Evolutionary conservation across 192 early-diverging fungal species (phyloP), one percentile per base, ranked within the genome.

Genomic region (Linnemannia zychae): DNA sequence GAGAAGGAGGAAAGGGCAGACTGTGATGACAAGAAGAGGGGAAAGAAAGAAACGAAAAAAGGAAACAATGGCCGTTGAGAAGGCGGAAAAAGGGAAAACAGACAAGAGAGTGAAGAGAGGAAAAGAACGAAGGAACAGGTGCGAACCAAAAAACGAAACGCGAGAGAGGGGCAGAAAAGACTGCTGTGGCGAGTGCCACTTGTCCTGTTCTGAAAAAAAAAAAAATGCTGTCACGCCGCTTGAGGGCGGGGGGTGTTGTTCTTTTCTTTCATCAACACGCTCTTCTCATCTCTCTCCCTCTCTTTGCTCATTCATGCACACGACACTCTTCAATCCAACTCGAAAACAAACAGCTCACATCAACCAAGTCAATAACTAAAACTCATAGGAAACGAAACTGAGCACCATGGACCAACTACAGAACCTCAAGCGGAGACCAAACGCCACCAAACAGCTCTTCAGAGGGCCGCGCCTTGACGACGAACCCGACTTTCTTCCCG

Each of bases 401-500:
- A 40, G 40, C 33, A 1, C 28, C 28, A 85, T 85, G 83, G 69
- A 75, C 3, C 83, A 76, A 13, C 60, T 76, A 20, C 75, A 66
- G 20, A 63, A 63, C 53, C 77, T 78, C 52, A 71, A 78, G 20
- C 34, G 69, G 24, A 71, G 73, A 9, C 66, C 46, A 33, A 76
- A 53, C 74, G 46, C 73, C 69, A 69, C 78, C 48, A 79, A 48
- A 31, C 40, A 63, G 4, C 83, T 79, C 24, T 85, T 85, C 48
- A 53, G 48, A 31, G 63, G 69, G 1, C 77, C 69, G 7, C 60
- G 34, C 3, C 3, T 36, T 1, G 20, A 50, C 5, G 74, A 76
- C 53, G 77, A 71, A 36, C 57, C 69, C 37, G 74, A 85, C 33
- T 85, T 76, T 49, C 38, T 85, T 53, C 28, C 70, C 6, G 83